Percentiles rank a stretch among this genome's conserved stretches.
phyloP scores from a whole-genome alignment of 1,284 basidiomycete genomes.

The Trichosporon sp. region DNA sequence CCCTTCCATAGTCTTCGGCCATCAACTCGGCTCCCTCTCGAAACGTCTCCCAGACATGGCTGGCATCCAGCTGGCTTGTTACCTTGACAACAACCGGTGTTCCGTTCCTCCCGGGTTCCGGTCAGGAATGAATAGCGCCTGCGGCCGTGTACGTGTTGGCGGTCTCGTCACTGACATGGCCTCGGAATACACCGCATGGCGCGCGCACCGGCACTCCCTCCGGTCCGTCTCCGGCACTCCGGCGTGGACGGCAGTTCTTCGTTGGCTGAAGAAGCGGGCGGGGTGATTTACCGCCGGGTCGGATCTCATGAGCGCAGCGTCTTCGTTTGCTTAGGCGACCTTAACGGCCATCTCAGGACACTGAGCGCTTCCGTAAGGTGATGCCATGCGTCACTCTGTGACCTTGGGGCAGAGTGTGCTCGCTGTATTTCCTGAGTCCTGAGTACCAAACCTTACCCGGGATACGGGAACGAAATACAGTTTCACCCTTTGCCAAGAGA shows the following conservation, averaged over 20 bases:
- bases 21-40: neutral
- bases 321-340: neutral
- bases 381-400: neutral
- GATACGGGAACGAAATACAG: neutral
- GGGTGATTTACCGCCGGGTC: neutral
- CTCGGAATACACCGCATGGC: neutral
- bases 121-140: neutral
- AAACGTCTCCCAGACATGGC: neutral
- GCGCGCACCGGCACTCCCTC: neutral
- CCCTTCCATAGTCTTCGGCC: neutral
- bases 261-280: too few species aligned
- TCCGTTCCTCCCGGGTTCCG: neutral
- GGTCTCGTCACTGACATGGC: neutral
- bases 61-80: neutral
- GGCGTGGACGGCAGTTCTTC: too few species aligned
- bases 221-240: neutral
- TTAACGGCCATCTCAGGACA: neutral
- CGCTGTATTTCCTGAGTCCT: neutral
- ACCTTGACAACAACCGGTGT: slow-evolving; percentile 1
- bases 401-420: neutral
- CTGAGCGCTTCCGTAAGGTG: neutral
- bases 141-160: neutral
- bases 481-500: neutral
- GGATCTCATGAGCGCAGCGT: neutral
- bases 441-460: neutral